phyloP scores from a whole-genome alignment of 2,329 filamentous ascomycete genomes.

The Paracoccidioides brasiliensis region DNA sequence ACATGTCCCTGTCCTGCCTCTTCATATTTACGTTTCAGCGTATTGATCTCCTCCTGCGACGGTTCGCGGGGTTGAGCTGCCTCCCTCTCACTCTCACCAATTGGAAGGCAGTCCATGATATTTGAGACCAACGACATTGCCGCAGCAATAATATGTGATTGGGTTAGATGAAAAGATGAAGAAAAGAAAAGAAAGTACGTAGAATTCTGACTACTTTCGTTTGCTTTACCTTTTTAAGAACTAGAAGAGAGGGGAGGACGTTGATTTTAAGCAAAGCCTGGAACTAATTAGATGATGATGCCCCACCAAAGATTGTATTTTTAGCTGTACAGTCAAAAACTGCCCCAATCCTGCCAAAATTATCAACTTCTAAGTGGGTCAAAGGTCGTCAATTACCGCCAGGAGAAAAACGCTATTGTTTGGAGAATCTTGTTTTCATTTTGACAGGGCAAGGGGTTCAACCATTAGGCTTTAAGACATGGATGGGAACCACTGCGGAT shows the following conservation, averaged over 20 bases:
- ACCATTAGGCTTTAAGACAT: background rate
- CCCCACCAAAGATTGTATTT: background rate
- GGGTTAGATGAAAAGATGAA: slow-evolving; percentile 7
- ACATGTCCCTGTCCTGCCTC: slow-evolving; percentile 68
- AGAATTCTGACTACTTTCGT: slow-evolving; percentile 4
- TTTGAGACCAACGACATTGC: slow-evolving; percentile 35
- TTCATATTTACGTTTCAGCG: slow-evolving; percentile 59
- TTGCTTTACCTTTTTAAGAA: background rate
- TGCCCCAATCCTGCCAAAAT: slow-evolving; percentile 2
- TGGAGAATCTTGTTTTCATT: background rate
- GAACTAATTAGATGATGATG: background rate
- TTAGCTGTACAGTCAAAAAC: too few relatives aligned
- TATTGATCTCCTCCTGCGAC: slow-evolving; percentile 50
- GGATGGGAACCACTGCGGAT: background rate
- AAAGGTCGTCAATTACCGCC: slow-evolving; percentile 2
- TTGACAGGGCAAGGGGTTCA: background rate
- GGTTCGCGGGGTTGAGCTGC: slow-evolving; percentile 37
- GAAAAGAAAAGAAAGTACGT: slow-evolving; percentile 17
- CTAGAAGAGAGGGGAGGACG: background rate
- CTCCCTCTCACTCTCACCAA: slow-evolving; percentile 11
- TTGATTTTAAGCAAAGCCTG: background rate
- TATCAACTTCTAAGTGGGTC: background rate
- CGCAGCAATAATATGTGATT: slow-evolving; percentile 22
- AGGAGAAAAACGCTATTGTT: background rate
- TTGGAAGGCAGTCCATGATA: slow-evolving; percentile 36